Evolutionary conservation across 805 yeast species (phyloP).

Genomic region (Groenewaldozyma salmanticensis): DNA sequence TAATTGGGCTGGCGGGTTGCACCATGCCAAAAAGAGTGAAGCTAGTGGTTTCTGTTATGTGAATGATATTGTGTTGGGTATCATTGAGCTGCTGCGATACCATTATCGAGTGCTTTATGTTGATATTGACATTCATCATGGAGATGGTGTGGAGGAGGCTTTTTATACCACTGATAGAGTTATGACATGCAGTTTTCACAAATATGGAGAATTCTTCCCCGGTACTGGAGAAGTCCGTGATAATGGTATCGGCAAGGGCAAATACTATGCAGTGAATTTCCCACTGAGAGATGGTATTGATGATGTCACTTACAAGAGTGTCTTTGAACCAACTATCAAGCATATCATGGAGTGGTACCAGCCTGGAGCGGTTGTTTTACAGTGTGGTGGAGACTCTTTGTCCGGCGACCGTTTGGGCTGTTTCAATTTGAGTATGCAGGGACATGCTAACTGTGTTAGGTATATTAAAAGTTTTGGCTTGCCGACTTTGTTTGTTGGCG

Average conservation of each 20-base stretch:
- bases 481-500: constrained; percentile 88
- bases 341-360: constrained; percentile 87
- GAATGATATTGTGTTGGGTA: constrained; percentile 87
- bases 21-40: constrained; percentile 90
- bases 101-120: constrained; percentile 90
- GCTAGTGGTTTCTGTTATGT: constrained; percentile 94
- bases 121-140: constrained; percentile 93
- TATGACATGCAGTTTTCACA: constrained; percentile 94
- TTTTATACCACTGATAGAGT: constrained; percentile 91
- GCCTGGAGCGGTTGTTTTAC: constrained; percentile 90
- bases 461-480: constrained; percentile 80
- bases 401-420: constrained; percentile 92
- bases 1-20: constrained; percentile 94
- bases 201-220: constrained; percentile 94
- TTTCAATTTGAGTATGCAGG: constrained; percentile 82
- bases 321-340: constrained; percentile 51
- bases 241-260: constrained; percentile 80
- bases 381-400: constrained; percentile 94
- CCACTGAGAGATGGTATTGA: constrained; percentile 94
- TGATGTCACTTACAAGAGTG: constrained; percentile 82
- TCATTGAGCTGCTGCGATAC: constrained; percentile 71
- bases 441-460: constrained; percentile 93
- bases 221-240: constrained; percentile 94
- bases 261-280: constrained; percentile 78
- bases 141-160: constrained; percentile 98